Conservation (phyloP, 129 eudicot genomes). For the Gnaphalium uliginosum region DNA sequence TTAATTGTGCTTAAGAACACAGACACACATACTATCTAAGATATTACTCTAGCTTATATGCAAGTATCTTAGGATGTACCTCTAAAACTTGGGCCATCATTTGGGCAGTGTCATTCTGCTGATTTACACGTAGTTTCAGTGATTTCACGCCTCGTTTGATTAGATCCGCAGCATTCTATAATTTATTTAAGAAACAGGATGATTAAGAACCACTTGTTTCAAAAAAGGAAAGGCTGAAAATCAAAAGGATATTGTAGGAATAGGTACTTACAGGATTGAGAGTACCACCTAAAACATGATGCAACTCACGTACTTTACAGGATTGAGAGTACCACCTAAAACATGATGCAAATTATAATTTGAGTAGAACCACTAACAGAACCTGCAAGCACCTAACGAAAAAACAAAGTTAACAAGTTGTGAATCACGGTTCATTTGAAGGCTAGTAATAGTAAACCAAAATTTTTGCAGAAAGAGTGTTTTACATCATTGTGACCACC, state of each 20-base stretch:
- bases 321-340: conserved; percentile 86
- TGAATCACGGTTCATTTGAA: not conserved
- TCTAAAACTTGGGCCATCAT: conserved; percentile 96
- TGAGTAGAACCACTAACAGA: conserved; percentile 75
- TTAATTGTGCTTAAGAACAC: not conserved
- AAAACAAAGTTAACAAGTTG: not conserved
- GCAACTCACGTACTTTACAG: conserved; percentile 75
- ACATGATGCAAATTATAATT: conserved; percentile 79
- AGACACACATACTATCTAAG: not conserved
- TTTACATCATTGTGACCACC: conserved; percentile 88
- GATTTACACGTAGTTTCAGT: conserved; percentile 86
- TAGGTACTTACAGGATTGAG: conserved; percentile 75
- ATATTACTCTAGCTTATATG: not conserved
- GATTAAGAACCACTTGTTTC: not conserved
- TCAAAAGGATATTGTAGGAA: no score
- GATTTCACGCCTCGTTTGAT: conserved; percentile 90
- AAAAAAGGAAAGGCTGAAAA: not conserved
- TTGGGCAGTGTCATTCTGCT: conserved; percentile 75
- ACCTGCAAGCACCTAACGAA: conserved; percentile 73
- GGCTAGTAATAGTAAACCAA: not conserved
- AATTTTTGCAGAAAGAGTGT: no score
- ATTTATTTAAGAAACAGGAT: not conserved
- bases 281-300: conserved; percentile 86
- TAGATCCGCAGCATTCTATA: conserved; percentile 75
- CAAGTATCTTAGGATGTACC: conserved; percentile 91